Evolutionary conservation across 495 filamentous ascomycete genomes (phyloP), one percentile per base, ranked within the genome.

Genomic region (Ascodesmis nigricans): DNA sequence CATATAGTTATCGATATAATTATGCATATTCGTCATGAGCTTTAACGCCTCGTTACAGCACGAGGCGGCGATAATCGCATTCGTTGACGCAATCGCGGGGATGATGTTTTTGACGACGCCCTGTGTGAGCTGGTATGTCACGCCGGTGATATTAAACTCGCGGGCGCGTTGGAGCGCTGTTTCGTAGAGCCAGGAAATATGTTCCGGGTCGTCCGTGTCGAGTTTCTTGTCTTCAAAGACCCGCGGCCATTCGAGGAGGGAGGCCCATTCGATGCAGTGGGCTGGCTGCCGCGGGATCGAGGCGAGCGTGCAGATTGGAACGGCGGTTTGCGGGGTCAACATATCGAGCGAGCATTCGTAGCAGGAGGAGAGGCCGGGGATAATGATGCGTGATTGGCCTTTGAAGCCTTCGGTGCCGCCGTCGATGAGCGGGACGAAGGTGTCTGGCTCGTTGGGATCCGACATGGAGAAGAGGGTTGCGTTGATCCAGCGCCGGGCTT

Each of bases 101-200:
- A 99, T 99, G 54, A 99, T 99, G 50, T 99, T 95, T 56, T 99
- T 99, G 44, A 99, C 82, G 0, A 95, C 87, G 21, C 90, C 90
- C 49, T 99, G 90, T 0, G 90, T 91, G 54, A 92, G 68, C n/a
- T 75, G 72, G 57, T 95, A 99, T 8, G 90, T 93, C 17, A 99
- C 76, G 14, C 90, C 90, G 2, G 66, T 52, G 53, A 99, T 99
- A 42, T 80, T 73, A 59, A 91, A 99, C 46, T 95, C 76, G 39
- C 67, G 52, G 1, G 82, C 79, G 39, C 90, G 75, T 23, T 63
- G 54, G 11, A 81, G 63, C 3, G 90, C 80, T 40, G 78, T 77
- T 45, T 83, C 69, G 57, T 80, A 99, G 14, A 99, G 65, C 90
- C 90, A 99, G 29, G 74, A 79, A 49, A 95, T 91, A 52, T 99